Base-by-base conservation (phyloP, 495 filamentous ascomycete species). In the Penicillium cataractarum region DNA sequence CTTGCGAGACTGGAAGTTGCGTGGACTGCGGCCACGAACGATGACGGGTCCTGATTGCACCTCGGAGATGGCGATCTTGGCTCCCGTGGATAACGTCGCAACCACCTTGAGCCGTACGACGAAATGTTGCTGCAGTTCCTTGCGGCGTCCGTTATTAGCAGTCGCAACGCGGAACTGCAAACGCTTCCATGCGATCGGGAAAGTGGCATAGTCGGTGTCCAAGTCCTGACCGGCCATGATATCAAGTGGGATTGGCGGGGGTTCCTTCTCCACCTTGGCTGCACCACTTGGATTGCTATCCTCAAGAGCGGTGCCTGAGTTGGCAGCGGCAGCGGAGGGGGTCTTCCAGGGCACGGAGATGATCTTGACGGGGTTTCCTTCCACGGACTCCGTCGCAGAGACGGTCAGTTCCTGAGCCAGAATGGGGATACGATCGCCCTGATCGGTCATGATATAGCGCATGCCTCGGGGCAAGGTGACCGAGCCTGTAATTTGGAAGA, bases 321-420 rank as follows among this genome's bases (percentile, higher is more conserved):
- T 84, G 48, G 89, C 88, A 44, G 89, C 89, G 4, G 70, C 70
- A 2, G 70, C 70, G 3, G 70, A 68, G 24, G 87, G 87, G 17
- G 91, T 93, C 77, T 96, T 95, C 92, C 92, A 97, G 0, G 93
- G 93, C 31, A 97, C 92, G 3, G 88, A 91, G 40, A 97, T 96
- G 58, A 97, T 92, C 78, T 96, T 94, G 21, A 94, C 92, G 0
- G 87, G 71, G 63, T 93, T 92, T 24, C 91, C 90, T 70, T 97
- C 92, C 8, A 96, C 92, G 12, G 90, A 93, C 74, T 97, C 93
- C n/a, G 89, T 87, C 0, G 92, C 92, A 3, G 90, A 92, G 21
- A 97, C 89, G 31, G 87, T 86, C 6, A 94, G 86, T 61, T 90
- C 90, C 55, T 94, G 86, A 17, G 89, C 89, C 13, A 88, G 74